phyloP scores from a whole-genome alignment of 73 alveolate species.

The Tetrahymena borealis region DNA sequence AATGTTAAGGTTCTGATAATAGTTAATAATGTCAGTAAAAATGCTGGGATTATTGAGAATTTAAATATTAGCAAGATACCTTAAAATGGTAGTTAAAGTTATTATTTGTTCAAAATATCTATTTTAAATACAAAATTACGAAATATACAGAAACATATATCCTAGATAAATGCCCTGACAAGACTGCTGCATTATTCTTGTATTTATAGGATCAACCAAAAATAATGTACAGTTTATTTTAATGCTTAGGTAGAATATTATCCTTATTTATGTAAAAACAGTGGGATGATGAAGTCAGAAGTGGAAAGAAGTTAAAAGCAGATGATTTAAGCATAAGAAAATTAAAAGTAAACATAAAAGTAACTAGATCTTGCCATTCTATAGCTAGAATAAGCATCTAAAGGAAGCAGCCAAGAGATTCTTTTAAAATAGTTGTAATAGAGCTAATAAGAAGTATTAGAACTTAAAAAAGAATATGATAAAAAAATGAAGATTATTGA shows the following conservation, averaged over 20 bases:
- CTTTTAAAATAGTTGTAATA: background rate
- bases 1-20: background rate
- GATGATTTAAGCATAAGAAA: background rate
- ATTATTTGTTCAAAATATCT: too few relatives aligned
- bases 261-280: background rate
- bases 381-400: background rate
- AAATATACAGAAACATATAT: background rate
- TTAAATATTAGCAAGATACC: background rate
- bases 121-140: too few relatives aligned
- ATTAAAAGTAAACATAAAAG: background rate
- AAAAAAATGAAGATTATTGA: background rate
- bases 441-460: background rate
- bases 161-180: background rate
- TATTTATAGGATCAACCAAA: background rate
- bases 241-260: background rate
- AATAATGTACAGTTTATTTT: background rate
- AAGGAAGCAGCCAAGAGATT: background rate
- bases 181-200: background rate
- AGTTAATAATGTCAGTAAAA: background rate
- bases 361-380: background rate
- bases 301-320: background rate
- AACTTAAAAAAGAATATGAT: background rate
- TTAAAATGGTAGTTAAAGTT: background rate
- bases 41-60: background rate
- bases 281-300: background rate